Evolutionary conservation across 1,284 basidiomycete genomes (phyloP), one percentile per base, ranked within the genome.

Genomic region (Leccinum fuscescens): DNA sequence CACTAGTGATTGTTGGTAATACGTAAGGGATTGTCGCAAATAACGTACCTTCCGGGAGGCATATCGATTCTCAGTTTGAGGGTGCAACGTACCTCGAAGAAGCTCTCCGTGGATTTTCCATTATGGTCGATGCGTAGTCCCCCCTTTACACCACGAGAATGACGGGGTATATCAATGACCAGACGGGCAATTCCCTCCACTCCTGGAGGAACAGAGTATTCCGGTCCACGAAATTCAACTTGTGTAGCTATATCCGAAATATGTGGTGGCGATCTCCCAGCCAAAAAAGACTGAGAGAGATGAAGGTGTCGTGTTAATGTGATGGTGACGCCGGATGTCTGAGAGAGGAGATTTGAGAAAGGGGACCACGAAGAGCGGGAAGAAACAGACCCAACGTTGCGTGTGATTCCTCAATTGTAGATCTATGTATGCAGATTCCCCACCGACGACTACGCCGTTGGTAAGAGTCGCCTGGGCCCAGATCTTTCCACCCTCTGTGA

Each of bases 341-440:
- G 66, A 17, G 57, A 49, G 53, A 20, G 52, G 8, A 33, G 48
- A 54, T 62, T 4, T 56, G 57, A 60, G n/a, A 49, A 35, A 39
- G n/a, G 33, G n/a, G 49, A 59, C 9, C 17, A 22, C 20, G 20
- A 44, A 44, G 59, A 60, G 20, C 53, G 56, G 22, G 29, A 56
- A 39, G 39, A 17, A 22, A 62, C 74, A 20, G 42, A 89, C 90
- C 85, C 88, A 90, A 76, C 88, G 89, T 54, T 75, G 74, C 0
- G 89, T 89, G 69, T 90, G 88, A 66, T 92, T 92, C 77, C 86
- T 91, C 50, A 92, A 86, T 62, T 88, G 84, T 54, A 92, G 72
- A 66, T 91, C 86, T 44, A 92, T 77, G 67, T 86, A 88, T 14
- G 82, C 85, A 62, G 81, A 82, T 67, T 86, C 83, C 4, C 90